Evolutionary conservation across 2,329 filamentous ascomycete species (phyloP), one percentile per base, ranked within the genome.

Genomic region (Fusarium euwallaceae): DNA sequence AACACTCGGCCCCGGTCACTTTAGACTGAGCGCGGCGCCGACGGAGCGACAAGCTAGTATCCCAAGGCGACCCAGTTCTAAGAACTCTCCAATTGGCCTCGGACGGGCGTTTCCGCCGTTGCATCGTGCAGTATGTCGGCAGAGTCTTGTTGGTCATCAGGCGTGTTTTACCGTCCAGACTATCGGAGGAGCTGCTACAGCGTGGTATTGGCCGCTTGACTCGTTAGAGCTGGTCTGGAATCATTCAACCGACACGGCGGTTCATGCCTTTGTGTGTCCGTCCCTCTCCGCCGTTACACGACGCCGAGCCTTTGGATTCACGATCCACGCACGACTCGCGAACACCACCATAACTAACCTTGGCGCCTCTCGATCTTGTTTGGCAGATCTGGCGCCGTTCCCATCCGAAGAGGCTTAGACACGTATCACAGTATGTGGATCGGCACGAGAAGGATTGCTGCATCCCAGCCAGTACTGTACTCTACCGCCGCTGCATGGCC

Each of bases 11-110:
- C 67, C 72, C 32, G 48, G 64, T 64, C 71, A 66, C 53, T 48
- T 64, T 66, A 66, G 48, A 60, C 48, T 41, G 20, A 56, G 51
- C 48, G 67, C 62, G 41, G 43, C 66, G 68, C 60, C 66, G 66
- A 45, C 68, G 34, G 66, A 71, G 68, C 51, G 61, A 45, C 56
- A 55, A 34, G 61, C 69, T 68, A 68, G 55, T 64, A 55, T 17
- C 9, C 53, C 17, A 12, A 58, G 29, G 45, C 24, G 32, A 37
- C 64, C 29, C 32, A 61, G 29, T 56, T 27, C 39, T 36, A 43
- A 22, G 32, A 58, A 34, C 39, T 7, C 17, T 10, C 39, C 34
- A 66, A 67, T 62, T 67, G 63, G 66, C 37, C 45, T 36, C 8
- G 27, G 11, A 29, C 27, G 22, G 64, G 41, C 41, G 36, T 55